These are phyloP conservation scores for Chimonanthus salicifolius DNA, from an alignment of 164 flowering plant species.

Conservation along the genomic window DNA sequence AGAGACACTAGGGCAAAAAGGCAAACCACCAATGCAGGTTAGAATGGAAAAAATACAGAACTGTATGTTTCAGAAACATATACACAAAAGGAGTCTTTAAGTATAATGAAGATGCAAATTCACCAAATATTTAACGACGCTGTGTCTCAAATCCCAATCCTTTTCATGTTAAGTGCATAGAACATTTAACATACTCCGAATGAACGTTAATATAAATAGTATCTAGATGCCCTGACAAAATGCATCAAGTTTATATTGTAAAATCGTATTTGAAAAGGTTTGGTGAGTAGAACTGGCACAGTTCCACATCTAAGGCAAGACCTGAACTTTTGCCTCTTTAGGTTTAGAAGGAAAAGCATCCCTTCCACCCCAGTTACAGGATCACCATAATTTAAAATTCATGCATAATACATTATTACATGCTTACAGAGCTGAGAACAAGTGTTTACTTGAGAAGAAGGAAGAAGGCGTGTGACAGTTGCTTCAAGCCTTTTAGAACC, in stretches of 20 bases:
- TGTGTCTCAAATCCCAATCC: too few relatives aligned
- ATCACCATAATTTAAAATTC: background rate
- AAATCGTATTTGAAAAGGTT: background rate
- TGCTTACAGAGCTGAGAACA: background rate
- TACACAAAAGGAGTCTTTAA: too few relatives aligned
- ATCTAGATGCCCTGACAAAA: background rate
- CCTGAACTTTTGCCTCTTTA: background rate
- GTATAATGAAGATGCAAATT: too few relatives aligned
- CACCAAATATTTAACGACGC: too few relatives aligned
- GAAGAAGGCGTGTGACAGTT: conserved; percentile 74
- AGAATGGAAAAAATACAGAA: too few relatives aligned
- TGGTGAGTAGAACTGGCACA: background rate
- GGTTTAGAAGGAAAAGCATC: background rate
- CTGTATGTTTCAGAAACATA: too few relatives aligned
- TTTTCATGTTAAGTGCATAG: background rate
- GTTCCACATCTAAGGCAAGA: background rate
- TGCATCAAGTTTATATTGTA: background rate
- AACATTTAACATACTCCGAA: background rate
- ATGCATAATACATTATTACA: background rate
- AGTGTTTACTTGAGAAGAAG: conserved; percentile 38
- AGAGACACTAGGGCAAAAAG: too few relatives aligned
- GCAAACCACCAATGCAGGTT: too few relatives aligned
- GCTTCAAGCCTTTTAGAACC: conserved; percentile 70
- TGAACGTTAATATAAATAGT: background rate
- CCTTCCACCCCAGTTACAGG: background rate